Evolutionary conservation across 1,284 basidiomycete genomes (phyloP).

Genomic region (Phylloboletellus chloephorus): DNA sequence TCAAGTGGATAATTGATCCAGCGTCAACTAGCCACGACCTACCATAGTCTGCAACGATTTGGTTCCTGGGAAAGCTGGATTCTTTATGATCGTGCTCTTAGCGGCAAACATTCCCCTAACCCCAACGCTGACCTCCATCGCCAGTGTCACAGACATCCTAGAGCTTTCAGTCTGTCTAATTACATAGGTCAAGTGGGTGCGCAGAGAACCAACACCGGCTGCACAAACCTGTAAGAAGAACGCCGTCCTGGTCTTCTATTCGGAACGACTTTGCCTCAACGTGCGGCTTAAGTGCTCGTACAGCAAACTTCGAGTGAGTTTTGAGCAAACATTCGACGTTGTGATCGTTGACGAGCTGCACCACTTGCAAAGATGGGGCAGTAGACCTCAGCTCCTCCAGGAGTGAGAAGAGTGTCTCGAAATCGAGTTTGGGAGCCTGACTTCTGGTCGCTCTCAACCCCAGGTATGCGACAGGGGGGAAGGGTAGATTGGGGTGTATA

Average conservation of each 20-base stretch:
- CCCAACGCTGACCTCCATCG: too few species aligned
- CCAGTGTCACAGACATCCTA: constrained; percentile 7
- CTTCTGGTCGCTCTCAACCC: constrained; percentile 10
- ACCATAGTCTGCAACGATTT: too few species aligned
- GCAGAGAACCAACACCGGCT: background rate
- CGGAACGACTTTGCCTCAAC: constrained; percentile 11
- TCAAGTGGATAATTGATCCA: background rate
- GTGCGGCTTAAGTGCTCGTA: constrained; percentile 9
- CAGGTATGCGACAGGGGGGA: constrained; percentile 19
- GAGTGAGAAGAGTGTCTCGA: constrained; percentile 11
- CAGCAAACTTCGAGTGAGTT: constrained; percentile 13
- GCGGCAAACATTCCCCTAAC: too few species aligned
- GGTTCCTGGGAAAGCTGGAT: too few species aligned
- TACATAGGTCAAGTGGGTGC: too few species aligned
- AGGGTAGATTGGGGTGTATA: background rate
- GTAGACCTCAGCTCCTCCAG: constrained; percentile 13
- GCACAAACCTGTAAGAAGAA: constrained; percentile 21
- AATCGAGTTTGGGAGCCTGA: constrained; percentile 12
- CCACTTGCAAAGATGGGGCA: constrained; percentile 20
- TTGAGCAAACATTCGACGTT: constrained; percentile 22
- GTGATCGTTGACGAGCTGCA: constrained; percentile 19
- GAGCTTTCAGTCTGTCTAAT: constrained; percentile 17
- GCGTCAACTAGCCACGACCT: background rate
- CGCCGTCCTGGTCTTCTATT: constrained; percentile 24
- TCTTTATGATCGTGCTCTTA: too few species aligned